Evolutionary conservation across 805 yeast species (phyloP).

Genomic region (Candida morakotiae): DNA sequence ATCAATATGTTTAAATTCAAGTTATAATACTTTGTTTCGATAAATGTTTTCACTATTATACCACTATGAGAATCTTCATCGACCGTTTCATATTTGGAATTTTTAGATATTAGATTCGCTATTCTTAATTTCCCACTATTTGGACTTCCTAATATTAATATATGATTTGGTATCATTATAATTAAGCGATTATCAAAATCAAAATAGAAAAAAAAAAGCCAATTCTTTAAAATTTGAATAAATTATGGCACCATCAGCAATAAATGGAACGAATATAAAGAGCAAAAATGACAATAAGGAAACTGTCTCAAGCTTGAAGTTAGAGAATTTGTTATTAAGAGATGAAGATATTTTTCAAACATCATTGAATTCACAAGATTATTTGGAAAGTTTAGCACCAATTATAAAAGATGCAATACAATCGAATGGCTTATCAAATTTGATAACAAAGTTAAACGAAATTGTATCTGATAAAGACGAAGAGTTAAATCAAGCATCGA

Average conservation of each 20-base stretch:
- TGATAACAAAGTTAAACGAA: slow-evolving; percentile 52
- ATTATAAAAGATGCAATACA: slow-evolving; percentile 61
- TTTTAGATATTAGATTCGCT: slow-evolving; percentile 23
- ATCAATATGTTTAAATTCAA: slow-evolving; percentile 26
- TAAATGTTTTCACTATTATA: slow-evolving; percentile 19
- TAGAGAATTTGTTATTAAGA: slow-evolving; percentile 35
- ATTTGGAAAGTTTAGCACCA: slow-evolving; percentile 76
- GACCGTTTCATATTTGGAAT: slow-evolving; percentile 19
- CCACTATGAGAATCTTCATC: slow-evolving; percentile 29
- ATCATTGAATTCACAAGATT: slow-evolving; percentile 58
- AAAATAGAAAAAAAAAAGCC: background rate
- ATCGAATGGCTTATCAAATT: slow-evolving; percentile 49
- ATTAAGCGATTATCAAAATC: too few relatives aligned
- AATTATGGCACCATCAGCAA: slow-evolving; percentile 11
- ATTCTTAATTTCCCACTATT: slow-evolving; percentile 35
- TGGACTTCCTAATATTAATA: slow-evolving; percentile 44
- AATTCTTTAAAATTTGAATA: background rate
- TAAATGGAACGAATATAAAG: background rate
- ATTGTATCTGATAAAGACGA: slow-evolving; percentile 58
- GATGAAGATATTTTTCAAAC: slow-evolving; percentile 42
- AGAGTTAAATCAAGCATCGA: slow-evolving; percentile 60
- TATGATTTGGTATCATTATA: slow-evolving; percentile 35
- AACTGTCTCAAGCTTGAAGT: slow-evolving; percentile 21
- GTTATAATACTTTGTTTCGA: slow-evolving; percentile 31
- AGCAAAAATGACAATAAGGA: background rate